Percentiles rank a stretch among this genome's conserved stretches.
Evolutionary conservation across 2,329 filamentous ascomycete species (phyloP).

Genomic region (Aureobasidium subglaciale): DNA sequence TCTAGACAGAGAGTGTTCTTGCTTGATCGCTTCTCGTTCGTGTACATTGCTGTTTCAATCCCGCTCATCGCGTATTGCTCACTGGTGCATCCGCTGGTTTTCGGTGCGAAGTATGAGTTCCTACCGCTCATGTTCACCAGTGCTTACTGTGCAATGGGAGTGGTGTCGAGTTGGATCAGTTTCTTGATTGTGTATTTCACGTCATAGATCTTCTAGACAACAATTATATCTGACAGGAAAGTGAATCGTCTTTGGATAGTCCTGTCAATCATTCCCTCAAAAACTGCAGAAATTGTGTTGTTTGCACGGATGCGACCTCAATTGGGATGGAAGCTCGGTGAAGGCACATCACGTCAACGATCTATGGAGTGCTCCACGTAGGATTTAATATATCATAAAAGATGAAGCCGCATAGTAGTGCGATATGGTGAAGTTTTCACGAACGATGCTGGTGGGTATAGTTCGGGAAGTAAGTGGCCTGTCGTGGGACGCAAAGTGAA

Average conservation of each 20-base stretch:
- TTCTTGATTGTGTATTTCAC: conserved; percentile 86
- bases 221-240: neutral
- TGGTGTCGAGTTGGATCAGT: conserved; percentile 90
- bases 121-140: conserved; percentile 95
- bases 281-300: too few species aligned
- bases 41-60: conserved; percentile 86
- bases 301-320: too few species aligned
- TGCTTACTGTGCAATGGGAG: conserved; percentile 88
- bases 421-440: too few species aligned
- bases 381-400: too few species aligned
- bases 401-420: too few species aligned
- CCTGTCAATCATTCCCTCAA: too few species aligned
- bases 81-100: conserved; percentile 72
- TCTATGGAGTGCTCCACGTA: too few species aligned
- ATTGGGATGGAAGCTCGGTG: too few species aligned
- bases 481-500: too few species aligned
- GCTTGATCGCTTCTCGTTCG: conserved; percentile 79
- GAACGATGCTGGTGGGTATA: too few species aligned
- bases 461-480: too few species aligned
- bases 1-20: conserved; percentile 75
- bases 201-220: conserved; percentile 18
- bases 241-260: neutral
- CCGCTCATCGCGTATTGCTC: conserved; percentile 87
- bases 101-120: conserved; percentile 79
- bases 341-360: too few species aligned